Evolutionary conservation across 352 stramenopile species (phyloP).

Genomic region (Phytophthora sojae): DNA sequence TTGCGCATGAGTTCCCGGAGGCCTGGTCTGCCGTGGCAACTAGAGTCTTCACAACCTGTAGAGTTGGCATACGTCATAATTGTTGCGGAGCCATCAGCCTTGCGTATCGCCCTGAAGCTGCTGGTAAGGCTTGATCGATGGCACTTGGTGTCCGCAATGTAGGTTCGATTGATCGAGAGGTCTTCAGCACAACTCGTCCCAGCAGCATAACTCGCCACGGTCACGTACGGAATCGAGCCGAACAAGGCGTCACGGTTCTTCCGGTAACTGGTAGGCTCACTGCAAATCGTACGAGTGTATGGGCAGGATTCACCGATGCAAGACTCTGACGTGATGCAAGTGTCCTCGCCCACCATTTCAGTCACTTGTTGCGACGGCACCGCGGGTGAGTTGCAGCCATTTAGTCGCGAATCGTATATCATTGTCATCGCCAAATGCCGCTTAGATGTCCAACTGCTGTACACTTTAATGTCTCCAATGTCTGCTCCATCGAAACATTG

Average conservation of each 20-base stretch:
- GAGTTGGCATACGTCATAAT: conserved; percentile 13
- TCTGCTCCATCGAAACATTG: neutral
- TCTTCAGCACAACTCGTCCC: conserved; percentile 8
- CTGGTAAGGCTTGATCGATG: conserved; percentile 8
- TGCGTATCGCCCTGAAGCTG: conserved; percentile 8
- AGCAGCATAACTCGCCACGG: conserved; percentile 9
- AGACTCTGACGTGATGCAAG: neutral
- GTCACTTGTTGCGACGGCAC: conserved; percentile 3
- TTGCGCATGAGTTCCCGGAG: conserved; percentile 3
- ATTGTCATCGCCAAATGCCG: conserved; percentile 1
- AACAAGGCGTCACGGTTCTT: conserved; percentile 5
- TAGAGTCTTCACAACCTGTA: conserved; percentile 2
- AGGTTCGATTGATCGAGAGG: conserved; percentile 1
- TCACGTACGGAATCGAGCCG: conserved; percentile 11
- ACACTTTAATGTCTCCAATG: conserved; percentile 9
- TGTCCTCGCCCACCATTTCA: neutral
- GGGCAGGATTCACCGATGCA: neutral
- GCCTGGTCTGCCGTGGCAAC: conserved; percentile 5
- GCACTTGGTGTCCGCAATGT: conserved; percentile 19
- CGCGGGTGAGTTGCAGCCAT: neutral
- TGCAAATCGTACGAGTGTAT: conserved; percentile 9
- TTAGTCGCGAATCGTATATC: conserved; percentile 1
- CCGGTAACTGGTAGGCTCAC: conserved; percentile 4
- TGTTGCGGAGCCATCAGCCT: conserved; percentile 12
- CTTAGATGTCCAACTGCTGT: neutral